Evolutionary conservation across 352 stramenopile species (phyloP).

Genomic region (Pilasporangium apinafurcum): DNA sequence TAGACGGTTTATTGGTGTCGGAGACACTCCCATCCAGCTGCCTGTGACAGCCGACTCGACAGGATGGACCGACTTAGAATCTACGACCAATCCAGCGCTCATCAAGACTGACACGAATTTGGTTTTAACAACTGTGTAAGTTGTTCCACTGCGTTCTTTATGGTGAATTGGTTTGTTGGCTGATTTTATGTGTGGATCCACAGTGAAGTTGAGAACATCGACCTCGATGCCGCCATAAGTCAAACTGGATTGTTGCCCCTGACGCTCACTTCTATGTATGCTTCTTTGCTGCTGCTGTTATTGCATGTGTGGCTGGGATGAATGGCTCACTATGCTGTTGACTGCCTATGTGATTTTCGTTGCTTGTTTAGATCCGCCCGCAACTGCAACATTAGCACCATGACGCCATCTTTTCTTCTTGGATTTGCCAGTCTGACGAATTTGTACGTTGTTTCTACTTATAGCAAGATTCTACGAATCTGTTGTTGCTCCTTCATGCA

Average conservation of each 20-base stretch:
- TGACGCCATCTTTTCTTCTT: slow-evolving; percentile 33
- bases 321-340: background rate
- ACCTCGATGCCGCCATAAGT: slow-evolving; percentile 26
- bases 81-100: slow-evolving; percentile 23
- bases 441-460: slow-evolving; percentile 13
- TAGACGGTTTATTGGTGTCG: too few relatives aligned
- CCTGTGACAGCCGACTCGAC: slow-evolving; percentile 33
- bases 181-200: background rate
- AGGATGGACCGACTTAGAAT: slow-evolving; percentile 23
- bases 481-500: background rate
- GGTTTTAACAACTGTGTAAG: slow-evolving; percentile 25
- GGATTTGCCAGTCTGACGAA: slow-evolving; percentile 34
- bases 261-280: slow-evolving; percentile 35
- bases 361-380: slow-evolving; percentile 16
- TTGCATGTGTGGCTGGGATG: background rate
- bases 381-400: slow-evolving; percentile 31
- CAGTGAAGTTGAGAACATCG: slow-evolving; percentile 35
- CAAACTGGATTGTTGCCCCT: slow-evolving; percentile 32
- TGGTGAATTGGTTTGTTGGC: slow-evolving; percentile 4
- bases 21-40: slow-evolving; percentile 18
- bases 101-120: slow-evolving; percentile 30
- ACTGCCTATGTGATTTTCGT: background rate
- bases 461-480: background rate
- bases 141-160: background rate
- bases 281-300: background rate